Evolutionary conservation across 2,329 filamentous ascomycete genomes (phyloP).

Genomic region (Fusarium brachygibbosum): DNA sequence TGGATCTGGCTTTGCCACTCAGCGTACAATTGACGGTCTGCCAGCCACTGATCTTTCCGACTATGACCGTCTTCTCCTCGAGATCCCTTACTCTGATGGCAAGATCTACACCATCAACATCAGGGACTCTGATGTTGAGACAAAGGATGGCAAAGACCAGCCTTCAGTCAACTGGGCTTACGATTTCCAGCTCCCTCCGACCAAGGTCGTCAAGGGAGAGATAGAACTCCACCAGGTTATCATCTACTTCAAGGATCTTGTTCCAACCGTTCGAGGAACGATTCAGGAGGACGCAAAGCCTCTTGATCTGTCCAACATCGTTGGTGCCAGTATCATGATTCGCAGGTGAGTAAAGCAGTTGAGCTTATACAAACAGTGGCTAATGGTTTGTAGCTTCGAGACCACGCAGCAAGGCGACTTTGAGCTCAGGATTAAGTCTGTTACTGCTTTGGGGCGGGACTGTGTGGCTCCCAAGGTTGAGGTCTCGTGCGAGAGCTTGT

Average conservation of each 20-base stretch:
- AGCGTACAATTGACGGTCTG: neutral
- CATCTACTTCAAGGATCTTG: neutral
- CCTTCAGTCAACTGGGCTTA: slow-evolving; percentile 1
- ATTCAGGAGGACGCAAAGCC: neutral
- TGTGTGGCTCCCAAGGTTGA: neutral
- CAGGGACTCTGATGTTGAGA: neutral
- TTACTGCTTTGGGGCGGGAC: neutral
- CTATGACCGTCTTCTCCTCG: neutral
- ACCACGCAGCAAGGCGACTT: neutral
- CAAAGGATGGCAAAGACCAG: neutral
- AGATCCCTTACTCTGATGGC: neutral
- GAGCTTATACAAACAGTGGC: accelerated
- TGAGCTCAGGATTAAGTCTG: slow-evolving; percentile 1
- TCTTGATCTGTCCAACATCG: neutral
- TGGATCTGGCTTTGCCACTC: neutral
- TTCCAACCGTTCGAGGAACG: neutral
- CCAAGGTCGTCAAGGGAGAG: neutral
- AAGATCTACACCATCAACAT: slow-evolving; percentile 5
- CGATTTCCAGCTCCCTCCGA: neutral
- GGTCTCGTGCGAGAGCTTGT: neutral
- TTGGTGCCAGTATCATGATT: slow-evolving; percentile 1
- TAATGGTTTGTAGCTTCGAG: neutral
- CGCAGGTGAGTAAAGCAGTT: neutral
- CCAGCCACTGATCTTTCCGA: neutral
- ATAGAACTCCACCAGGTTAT: neutral